phyloP scores from a whole-genome alignment of 208 protist species.

The Plasmodiophora brassicae region DNA sequence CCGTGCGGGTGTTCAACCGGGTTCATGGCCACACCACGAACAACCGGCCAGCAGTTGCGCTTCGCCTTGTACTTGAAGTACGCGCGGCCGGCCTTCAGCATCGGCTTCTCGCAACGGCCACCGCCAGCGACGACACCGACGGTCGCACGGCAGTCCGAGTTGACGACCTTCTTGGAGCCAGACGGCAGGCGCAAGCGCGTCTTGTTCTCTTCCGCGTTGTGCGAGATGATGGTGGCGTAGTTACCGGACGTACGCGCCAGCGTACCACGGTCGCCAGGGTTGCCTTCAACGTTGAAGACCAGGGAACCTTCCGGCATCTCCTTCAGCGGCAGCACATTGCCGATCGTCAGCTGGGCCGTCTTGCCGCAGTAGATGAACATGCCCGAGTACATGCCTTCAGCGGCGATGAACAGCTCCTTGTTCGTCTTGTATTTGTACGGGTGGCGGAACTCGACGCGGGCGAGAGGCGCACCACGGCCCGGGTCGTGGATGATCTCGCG shows the following conservation, averaged over 20 bases:
- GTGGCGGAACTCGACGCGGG: constrained; percentile 91
- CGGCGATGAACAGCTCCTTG: constrained; percentile 89
- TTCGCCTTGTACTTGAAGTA: constrained; percentile 97
- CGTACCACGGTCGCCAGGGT: constrained; percentile 87
- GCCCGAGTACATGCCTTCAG: constrained; percentile 97
- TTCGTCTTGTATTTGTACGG: constrained; percentile 80
- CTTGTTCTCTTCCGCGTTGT: constrained; percentile 88
- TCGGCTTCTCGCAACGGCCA: constrained; percentile 98
- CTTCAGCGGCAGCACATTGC: constrained; percentile 94
- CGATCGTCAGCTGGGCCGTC: constrained; percentile 78
- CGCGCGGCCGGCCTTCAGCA: constrained; percentile 96
- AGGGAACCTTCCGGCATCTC: constrained; percentile 97
- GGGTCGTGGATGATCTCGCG: constrained; percentile 97
- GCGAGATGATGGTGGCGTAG: constrained; percentile 58
- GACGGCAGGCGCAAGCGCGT: constrained; percentile 96
- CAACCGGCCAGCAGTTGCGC: constrained; percentile 95
- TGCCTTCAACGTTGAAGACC: constrained; percentile 96
- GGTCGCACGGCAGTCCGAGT: constrained; percentile 83
- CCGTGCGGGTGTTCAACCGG: constrained; percentile 91
- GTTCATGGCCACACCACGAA: constrained; percentile 98
- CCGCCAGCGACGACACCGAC: constrained; percentile 97
- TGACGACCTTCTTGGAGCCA: constrained; percentile 92
- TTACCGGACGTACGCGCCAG: constrained; percentile 82
- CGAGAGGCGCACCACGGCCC: constrained; percentile 96
- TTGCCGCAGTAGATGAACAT: constrained; percentile 96